Percentiles rank a stretch among this genome's conserved stretches.
Evolutionary conservation across 345 rosid species (phyloP).

Genomic region (Citrus maxima): DNA sequence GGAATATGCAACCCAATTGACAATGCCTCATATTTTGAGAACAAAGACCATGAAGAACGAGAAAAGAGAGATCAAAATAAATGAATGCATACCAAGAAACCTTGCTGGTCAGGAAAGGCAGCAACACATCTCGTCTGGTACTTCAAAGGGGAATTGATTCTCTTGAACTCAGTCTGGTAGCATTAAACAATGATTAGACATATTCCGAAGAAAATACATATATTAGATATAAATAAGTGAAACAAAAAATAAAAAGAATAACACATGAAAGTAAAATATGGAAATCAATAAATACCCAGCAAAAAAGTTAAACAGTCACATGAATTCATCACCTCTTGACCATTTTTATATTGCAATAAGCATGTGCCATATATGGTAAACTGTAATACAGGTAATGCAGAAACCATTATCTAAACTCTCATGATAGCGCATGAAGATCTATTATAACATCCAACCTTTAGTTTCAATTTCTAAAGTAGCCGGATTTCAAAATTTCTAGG

Average conservation of each 20-base stretch:
- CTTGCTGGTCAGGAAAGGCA: conserved; percentile 99
- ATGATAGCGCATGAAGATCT: background rate
- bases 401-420: background rate
- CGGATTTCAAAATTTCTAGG: background rate
- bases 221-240: conserved; percentile 7
- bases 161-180: conserved; percentile 79
- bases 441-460: background rate
- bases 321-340: background rate
- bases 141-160: conserved; percentile 80
- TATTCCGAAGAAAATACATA: no score
- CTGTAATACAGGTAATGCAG: background rate
- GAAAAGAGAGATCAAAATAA: background rate
- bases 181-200: conserved; percentile 15
- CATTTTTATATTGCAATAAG: background rate
- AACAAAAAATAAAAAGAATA: background rate
- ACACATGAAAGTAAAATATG: background rate
- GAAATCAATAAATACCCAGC: background rate
- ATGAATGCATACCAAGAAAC: conserved; percentile 66
- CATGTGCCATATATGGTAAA: background rate
- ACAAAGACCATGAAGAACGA: background rate
- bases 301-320: background rate
- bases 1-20: background rate
- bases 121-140: conserved; percentile 96
- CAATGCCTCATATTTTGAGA: background rate
- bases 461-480: background rate